Base-by-base conservation (phyloP, 1,284 basidiomycete species). In the Ganoderma boninense region DNA sequence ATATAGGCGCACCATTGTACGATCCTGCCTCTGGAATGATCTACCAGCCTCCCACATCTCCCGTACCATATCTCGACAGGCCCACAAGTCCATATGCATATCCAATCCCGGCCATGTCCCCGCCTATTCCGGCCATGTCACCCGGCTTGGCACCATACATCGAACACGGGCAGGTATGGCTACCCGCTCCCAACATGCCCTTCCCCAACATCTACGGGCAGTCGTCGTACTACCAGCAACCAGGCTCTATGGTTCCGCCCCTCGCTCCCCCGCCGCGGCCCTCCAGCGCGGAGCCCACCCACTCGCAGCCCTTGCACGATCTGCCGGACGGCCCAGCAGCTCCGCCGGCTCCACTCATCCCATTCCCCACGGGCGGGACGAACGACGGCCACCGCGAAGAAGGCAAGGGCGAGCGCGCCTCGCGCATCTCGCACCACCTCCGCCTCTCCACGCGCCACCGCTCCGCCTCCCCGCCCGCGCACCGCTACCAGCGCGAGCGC, bases 351-450 rank as follows among this genome's bases (percentile, higher is more conserved):
- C 75, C 77, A 2, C 68, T 80, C 8, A 71, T 76, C 29, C 68
- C 71, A 4, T 67, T 77, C 40, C 70, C 73, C 1, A 64, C 75
- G 1, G 73, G 62, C 3, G 62, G 62, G 10, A 62, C 42, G 40
- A 69, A 26, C 69, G 16, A 62, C 40, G 54, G 76, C n/a, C 83
- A 86, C 57, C 81, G 82, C 4, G 85, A 88, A 76, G 87, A 89
- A 75, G 89, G 89, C 60, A 90, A 90, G 76, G 91, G 90, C 43
- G 84, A 86, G 65, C 85, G 86, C 23, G 87, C 90, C 23, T 85
- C 86, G 4, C 84, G 90, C 23, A 84, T 91, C 57, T 81, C 91
- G 29, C 85, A 86, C 62, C 90, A 91, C 73, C 80, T 93, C 14
- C 86, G 87, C 64, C 79, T 86, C 64, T 85, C 87, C 11, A 88